Percentiles rank a stretch among this genome's conserved stretches.
phyloP scores from a whole-genome alignment of 2,329 filamentous ascomycete species.

The Podosphaera fusca region DNA sequence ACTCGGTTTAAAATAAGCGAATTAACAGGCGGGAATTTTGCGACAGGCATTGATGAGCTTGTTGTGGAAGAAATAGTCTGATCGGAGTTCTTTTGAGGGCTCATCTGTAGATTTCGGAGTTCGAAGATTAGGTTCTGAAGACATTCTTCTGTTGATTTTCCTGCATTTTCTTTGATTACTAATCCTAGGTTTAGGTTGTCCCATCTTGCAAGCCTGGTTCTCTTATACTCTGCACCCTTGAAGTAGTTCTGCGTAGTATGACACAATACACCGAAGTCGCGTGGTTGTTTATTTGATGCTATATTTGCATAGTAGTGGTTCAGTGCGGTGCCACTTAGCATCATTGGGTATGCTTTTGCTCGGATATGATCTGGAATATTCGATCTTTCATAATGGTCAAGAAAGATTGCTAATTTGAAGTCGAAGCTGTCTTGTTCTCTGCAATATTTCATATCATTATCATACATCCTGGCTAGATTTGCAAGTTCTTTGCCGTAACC shows the following conservation, averaged over 20 bases:
- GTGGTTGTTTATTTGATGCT: not conserved
- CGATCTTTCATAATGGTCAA: not conserved
- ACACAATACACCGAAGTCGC: not conserved
- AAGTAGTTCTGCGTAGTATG: not conserved
- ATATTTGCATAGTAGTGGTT: not conserved
- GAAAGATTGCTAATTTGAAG: not conserved
- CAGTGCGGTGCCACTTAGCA: not conserved
- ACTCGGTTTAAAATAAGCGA: not conserved
- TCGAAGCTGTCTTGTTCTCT: not conserved
- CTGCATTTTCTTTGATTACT: not conserved
- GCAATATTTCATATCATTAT: not conserved
- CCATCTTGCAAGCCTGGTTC: not conserved
- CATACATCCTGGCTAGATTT: not conserved
- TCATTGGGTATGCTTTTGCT: not conserved
- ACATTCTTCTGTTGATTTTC: not conserved
- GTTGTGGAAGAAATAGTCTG: not conserved
- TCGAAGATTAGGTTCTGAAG: not conserved
- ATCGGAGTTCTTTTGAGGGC: not conserved
- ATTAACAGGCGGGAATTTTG: not conserved
- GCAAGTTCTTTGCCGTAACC: conserved; percentile 1
- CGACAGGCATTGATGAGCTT: not conserved
- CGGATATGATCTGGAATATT: not conserved
- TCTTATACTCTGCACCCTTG: not conserved
- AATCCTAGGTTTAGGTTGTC: not conserved
- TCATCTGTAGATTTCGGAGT: not conserved